Base-by-base conservation (phyloP, 2,329 filamentous ascomycete species). In the Arachnomyces sp. region DNA sequence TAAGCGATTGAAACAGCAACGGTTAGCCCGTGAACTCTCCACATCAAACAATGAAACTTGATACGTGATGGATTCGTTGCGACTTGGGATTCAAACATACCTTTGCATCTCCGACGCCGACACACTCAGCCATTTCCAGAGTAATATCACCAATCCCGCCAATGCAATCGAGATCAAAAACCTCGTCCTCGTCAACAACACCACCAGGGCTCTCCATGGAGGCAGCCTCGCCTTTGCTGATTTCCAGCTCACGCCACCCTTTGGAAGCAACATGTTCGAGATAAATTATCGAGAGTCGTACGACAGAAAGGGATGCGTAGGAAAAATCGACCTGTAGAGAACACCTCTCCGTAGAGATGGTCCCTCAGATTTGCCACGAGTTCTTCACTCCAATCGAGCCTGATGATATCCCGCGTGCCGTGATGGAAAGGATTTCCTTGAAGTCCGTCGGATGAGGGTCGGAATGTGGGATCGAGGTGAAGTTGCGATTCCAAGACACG, bases 201-300 rank as follows among this genome's bases (percentile, higher is more conserved):
- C 69, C 66, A 80, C 72, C 59, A 88, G 60, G 39, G 83, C 82
- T 62, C 86, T 78, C 52, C 79, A 81, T 42, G 86, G 83, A 32
- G 88, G 87, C 53, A 95, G 69, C 57, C 79, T 77, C 55, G 84
- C 75, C 69, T 79, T 85, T 52, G 89, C 84, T 51, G 86, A 84
- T 73, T 94, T 95, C 89, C 90, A 96, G 63, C 80, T 88, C 58
- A 90, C 76, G 61, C 86, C 86, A 63, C 84, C 85, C 68, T 94
- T 94, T 50, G 86, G 85, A 54, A 93, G 79, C 70, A 95, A 79
- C 89, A 95, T 95, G 47, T 51, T 71, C 58, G 35, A 38, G 39
- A 35, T 9, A 9, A 9, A 25, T 25, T 49, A 37, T 25, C 16
- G 31, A 35, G 28, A 21, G 21, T 31, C 17, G 33, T 38, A 35